Conservation (phyloP, 345 rosid genomes). For the Euphorbia peplus region DNA sequence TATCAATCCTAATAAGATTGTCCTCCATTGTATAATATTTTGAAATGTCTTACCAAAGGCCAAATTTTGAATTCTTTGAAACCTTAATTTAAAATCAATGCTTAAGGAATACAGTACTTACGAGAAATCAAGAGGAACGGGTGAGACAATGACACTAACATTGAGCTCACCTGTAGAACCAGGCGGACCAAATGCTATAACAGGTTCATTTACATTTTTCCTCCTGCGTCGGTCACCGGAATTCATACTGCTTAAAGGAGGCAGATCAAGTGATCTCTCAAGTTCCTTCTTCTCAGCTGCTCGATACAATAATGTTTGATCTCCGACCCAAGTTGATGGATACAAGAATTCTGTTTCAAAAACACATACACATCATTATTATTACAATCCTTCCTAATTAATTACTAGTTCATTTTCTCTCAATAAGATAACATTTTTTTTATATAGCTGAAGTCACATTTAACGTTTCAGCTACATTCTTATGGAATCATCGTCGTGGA, state of each 20-base stretch:
- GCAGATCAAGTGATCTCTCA: conserved; percentile 71
- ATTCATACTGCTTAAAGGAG: conserved; percentile 39
- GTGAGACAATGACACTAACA: conserved; percentile 81
- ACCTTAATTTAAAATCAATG: neutral
- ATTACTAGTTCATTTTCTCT: no score
- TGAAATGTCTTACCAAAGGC: neutral
- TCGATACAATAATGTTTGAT: conserved; percentile 68
- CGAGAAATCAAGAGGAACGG: conserved; percentile 72
- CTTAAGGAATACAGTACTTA: conserved; percentile 42
- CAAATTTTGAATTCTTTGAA: neutral
- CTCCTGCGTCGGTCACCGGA: conserved; percentile 32
- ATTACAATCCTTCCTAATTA: no score
- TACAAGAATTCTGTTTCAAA: conserved; percentile 61
- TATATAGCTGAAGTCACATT: no score
- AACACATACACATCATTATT: neutral
- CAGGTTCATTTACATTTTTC: conserved; percentile 60
- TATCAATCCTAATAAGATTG: no score
- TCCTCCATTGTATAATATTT: no score
- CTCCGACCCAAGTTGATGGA: conserved; percentile 80
- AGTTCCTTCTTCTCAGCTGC: conserved; percentile 61
- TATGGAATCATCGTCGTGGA: no score
- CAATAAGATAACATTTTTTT: no score
- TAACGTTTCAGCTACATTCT: no score
- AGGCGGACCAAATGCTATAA: conserved; percentile 83
- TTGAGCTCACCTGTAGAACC: conserved; percentile 87